These are phyloP conservation scores for Coccomyxa subellipsoidea DNA, from an alignment of 163 green algal species.

Conservation along the genomic window DNA sequence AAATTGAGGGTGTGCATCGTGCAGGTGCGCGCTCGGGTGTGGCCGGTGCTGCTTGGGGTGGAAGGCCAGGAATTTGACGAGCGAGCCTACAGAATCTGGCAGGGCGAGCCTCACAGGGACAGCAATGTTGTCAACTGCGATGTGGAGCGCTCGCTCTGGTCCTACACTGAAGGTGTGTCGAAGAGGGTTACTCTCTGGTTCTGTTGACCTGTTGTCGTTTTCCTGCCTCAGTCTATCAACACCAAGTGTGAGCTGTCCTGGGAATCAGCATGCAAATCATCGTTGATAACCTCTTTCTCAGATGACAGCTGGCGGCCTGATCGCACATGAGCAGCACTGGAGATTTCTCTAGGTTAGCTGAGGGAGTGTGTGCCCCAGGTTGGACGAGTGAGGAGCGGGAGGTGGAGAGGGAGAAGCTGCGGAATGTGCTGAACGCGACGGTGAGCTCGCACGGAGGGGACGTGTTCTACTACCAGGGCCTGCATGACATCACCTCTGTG, in stretches of 20 bases:
- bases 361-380: slow-evolving; percentile 32
- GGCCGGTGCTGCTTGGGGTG: slow-evolving; percentile 71
- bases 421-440: slow-evolving; percentile 65
- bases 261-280: no score
- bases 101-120: slow-evolving; percentile 45
- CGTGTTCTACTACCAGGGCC: slow-evolving; percentile 84
- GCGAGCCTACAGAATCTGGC: slow-evolving; percentile 9
- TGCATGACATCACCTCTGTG: slow-evolving; percentile 89
- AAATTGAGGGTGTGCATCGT: neutral
- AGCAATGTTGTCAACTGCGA: slow-evolving; percentile 61
- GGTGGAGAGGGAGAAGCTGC: slow-evolving; percentile 54
- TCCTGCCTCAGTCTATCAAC: no score
- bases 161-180: slow-evolving; percentile 56
- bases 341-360: no score
- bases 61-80: neutral
- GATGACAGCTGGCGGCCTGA: no score
- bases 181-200: no score
- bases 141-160: slow-evolving; percentile 76
- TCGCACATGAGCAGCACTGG: no score
- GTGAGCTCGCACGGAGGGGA: slow-evolving; percentile 39
- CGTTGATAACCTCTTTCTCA: no score
- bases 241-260: no score
- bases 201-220: no score
- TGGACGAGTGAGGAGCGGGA: slow-evolving; percentile 54
- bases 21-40: slow-evolving; percentile 59